Percentiles rank a stretch among this genome's conserved stretches.
Conservation (phyloP, 1,139 yeast genomes). For the Diutina rugosa region DNA sequence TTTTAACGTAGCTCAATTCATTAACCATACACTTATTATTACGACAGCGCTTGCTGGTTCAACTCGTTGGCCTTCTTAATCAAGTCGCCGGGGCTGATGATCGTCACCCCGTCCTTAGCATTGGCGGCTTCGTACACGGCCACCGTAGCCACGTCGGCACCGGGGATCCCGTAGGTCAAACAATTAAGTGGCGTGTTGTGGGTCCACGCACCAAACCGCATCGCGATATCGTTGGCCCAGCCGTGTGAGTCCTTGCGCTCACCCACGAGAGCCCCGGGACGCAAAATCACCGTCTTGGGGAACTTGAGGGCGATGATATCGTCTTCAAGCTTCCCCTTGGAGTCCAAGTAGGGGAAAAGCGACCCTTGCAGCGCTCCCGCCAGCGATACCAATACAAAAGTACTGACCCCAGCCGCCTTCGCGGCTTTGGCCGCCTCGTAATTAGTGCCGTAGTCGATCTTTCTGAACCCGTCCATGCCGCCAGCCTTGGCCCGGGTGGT, state of each 20-base stretch:
- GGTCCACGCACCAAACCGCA: not conserved
- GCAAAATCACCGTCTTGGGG: constrained; percentile 52
- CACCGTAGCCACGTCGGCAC: not conserved
- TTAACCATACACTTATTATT: not conserved
- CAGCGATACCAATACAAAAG: constrained; percentile 52
- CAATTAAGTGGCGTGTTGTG: not conserved
- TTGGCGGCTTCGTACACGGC: not conserved
- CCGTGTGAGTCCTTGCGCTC: constrained; percentile 35
- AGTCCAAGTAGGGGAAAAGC: constrained; percentile 34
- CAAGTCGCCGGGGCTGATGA: not conserved
- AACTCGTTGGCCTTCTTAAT: not conserved
- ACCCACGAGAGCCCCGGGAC: constrained; percentile 63
- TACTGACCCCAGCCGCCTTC: constrained; percentile 47
- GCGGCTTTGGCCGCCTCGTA: constrained; percentile 57
- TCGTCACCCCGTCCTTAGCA: not conserved
- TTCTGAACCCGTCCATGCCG: constrained; percentile 43
- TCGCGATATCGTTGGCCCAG: constrained; percentile 11
- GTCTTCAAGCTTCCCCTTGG: constrained; percentile 56
- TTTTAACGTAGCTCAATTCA: not conserved
- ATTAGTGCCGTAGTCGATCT: constrained; percentile 62
- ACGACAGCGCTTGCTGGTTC: not conserved
- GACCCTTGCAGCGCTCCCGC: constrained; percentile 45
- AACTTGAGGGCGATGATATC: constrained; percentile 45
- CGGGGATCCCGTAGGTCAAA: constrained; percentile 1
- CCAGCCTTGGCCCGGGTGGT: constrained; percentile 66